These are phyloP conservation scores for Fusarium tuaranense DNA, from an alignment of 2,329 filamentous ascomycete genomes.

Conservation along the genomic window DNA sequence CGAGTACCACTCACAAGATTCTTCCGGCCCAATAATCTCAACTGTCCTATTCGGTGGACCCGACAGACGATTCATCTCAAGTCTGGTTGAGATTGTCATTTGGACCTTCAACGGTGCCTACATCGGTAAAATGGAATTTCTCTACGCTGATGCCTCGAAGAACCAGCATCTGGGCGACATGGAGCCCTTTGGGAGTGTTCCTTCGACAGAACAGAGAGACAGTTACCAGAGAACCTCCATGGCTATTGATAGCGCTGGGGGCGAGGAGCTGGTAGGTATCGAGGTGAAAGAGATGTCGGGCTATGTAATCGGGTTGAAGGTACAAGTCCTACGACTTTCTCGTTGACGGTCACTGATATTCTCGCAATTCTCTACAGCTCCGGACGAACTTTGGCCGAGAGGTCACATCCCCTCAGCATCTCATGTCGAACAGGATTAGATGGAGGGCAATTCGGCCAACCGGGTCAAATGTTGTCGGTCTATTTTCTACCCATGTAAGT, in stretches of 20 bases:
- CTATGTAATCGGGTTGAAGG: slow-evolving; percentile 22
- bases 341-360: neutral
- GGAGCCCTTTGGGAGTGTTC: neutral
- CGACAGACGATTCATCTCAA: slow-evolving; percentile 1
- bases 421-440: neutral
- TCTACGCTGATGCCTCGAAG: slow-evolving; percentile 4
- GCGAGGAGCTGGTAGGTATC: slow-evolving; percentile 17
- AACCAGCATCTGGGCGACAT: slow-evolving; percentile 11
- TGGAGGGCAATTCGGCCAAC: slow-evolving; percentile 16
- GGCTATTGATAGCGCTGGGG: slow-evolving; percentile 10
- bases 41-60: slow-evolving; percentile 20
- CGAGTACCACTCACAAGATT: neutral
- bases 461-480: slow-evolving; percentile 21
- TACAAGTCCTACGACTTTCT: neutral
- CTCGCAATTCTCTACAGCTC: slow-evolving; percentile 6
- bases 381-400: slow-evolving; percentile 17
- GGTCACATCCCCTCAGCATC: neutral
- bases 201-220: neutral
- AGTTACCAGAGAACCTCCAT: neutral
- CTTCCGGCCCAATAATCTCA: neutral
- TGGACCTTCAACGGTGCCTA: slow-evolving; percentile 10
- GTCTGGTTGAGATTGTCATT: slow-evolving; percentile 12
- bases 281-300: neutral
- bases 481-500: slow-evolving; percentile 22
- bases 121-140: slow-evolving; percentile 23